phyloP scores from a whole-genome alignment of 139 green algal genomes.

The Micromonas commoda region DNA sequence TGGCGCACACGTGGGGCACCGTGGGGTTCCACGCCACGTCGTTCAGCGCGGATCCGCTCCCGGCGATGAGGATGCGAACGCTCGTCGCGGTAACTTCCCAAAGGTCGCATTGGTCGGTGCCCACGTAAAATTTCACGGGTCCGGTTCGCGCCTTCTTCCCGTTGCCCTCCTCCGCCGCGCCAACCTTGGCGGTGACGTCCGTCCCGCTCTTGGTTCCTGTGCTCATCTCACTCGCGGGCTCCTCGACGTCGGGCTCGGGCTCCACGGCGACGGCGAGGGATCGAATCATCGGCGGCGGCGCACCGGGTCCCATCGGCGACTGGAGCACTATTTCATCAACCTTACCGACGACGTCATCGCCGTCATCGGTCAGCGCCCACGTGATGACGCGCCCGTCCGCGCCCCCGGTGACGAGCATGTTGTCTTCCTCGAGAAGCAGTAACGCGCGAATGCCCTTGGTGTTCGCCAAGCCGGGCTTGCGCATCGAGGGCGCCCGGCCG shows the following conservation, averaged over 20 bases:
- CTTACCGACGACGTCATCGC: not conserved
- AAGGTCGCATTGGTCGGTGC: slow-evolving; percentile 24
- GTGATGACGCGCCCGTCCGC: not conserved
- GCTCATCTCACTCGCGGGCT: too few species aligned
- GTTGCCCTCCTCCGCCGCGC: not conserved
- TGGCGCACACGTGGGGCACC: slow-evolving; percentile 33
- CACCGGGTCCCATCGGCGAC: too few species aligned
- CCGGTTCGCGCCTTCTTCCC: not conserved
- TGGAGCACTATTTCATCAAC: not conserved
- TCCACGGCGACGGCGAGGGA: not conserved
- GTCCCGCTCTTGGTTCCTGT: too few species aligned
- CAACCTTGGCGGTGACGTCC: not conserved
- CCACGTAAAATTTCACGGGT: not conserved
- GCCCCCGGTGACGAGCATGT: not conserved
- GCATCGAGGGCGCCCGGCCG: not conserved
- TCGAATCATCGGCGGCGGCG: not conserved
- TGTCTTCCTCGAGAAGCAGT: not conserved
- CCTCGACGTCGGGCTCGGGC: too few species aligned
- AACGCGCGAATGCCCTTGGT: not conserved
- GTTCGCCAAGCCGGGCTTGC: not conserved
- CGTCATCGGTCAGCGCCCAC: not conserved
- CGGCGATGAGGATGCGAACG: slow-evolving; percentile 44
- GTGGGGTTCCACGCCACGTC: slow-evolving; percentile 43
- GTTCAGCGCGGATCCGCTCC: slow-evolving; percentile 52
- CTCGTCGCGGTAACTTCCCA: slow-evolving; percentile 9